These are phyloP conservation scores for Sphagnurus paluster DNA, from an alignment of 1,284 basidiomycete genomes.

Conservation along the genomic window DNA sequence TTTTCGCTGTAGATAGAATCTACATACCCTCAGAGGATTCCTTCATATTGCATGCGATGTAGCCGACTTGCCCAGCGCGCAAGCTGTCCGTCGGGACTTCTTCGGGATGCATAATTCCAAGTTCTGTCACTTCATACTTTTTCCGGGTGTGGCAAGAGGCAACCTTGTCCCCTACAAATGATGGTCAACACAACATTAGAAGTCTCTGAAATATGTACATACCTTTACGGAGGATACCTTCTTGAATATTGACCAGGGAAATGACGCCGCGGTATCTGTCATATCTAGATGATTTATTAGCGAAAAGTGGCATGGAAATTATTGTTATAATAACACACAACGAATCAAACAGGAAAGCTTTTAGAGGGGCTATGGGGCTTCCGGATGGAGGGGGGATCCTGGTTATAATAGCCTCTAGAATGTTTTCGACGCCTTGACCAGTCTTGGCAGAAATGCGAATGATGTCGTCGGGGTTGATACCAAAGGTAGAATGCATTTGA, in stretches of 20 bases:
- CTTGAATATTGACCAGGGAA: slow-evolving; percentile 82
- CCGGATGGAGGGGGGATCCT: slow-evolving; percentile 78
- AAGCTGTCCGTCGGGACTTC: slow-evolving; percentile 73
- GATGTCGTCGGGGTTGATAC: slow-evolving; percentile 71
- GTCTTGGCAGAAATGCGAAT: slow-evolving; percentile 91
- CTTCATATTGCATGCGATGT: slow-evolving; percentile 95
- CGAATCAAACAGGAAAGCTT: slow-evolving; percentile 93
- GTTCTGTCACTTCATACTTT: slow-evolving; percentile 89
- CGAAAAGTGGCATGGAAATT: slow-evolving; percentile 6
- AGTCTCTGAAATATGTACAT: slow-evolving; percentile 2
- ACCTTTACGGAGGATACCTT: slow-evolving; percentile 68
- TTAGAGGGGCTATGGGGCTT: slow-evolving; percentile 54
- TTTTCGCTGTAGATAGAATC: slow-evolving; percentile 1
- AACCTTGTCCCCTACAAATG: slow-evolving; percentile 79
- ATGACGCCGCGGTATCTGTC: slow-evolving; percentile 97
- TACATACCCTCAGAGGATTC: slow-evolving; percentile 90
- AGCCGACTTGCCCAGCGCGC: slow-evolving; percentile 90
- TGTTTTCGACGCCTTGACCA: slow-evolving; percentile 75
- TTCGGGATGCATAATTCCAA: slow-evolving; percentile 93
- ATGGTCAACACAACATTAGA: slow-evolving; percentile 5
- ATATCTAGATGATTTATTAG: slow-evolving; percentile 58
- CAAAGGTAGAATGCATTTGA: slow-evolving; percentile 83
- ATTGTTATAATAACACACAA: slow-evolving; percentile 53
- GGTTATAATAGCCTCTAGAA: slow-evolving; percentile 81
- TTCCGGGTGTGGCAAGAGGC: slow-evolving; percentile 85